These are phyloP conservation scores for Ogataea minuta DNA, from an alignment of 805 yeast species.

Conservation along the genomic window DNA sequence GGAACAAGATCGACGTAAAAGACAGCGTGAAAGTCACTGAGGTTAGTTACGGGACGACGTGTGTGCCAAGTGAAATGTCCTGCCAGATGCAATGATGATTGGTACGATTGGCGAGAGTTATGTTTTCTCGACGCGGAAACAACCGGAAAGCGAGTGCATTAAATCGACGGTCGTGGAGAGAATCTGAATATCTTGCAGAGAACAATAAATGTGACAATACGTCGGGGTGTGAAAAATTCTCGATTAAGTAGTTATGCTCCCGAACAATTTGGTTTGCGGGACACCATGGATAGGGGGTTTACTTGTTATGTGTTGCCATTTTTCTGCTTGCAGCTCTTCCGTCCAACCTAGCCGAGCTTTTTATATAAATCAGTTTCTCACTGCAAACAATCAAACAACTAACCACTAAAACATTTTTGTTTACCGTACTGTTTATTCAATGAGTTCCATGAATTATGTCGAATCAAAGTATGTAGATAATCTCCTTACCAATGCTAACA, in stretches of 20 bases:
- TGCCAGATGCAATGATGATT: not conserved
- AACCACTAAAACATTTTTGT: not conserved
- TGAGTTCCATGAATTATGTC: conserved; percentile 9
- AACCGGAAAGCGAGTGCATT: conserved; percentile 9
- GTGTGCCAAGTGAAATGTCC: no score
- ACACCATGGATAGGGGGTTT: conserved; percentile 8
- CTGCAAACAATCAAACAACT: no score
- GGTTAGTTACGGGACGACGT: no score
- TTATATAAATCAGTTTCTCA: no score
- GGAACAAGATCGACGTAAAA: no score
- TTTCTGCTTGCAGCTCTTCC: conserved; percentile 10
- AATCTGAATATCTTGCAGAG: conserved; percentile 1
- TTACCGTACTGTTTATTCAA: conserved; percentile 3
- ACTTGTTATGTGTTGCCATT: conserved; percentile 8
- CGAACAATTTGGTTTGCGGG: conserved; percentile 8
- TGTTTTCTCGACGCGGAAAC: conserved; percentile 5
- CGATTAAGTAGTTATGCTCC: conserved; percentile 5
- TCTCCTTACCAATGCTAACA: conserved; percentile 1
- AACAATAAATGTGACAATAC: conserved; percentile 5
- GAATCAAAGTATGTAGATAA: conserved; percentile 10
- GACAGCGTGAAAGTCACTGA: no score
- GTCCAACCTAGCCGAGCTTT: conserved; percentile 2
- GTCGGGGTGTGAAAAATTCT: conserved; percentile 10
- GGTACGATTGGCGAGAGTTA: not conserved
- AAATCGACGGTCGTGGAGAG: conserved; percentile 5